Evolutionary conservation across 495 filamentous ascomycete species (phyloP).

Genomic region (Daldinia bambusicola): DNA sequence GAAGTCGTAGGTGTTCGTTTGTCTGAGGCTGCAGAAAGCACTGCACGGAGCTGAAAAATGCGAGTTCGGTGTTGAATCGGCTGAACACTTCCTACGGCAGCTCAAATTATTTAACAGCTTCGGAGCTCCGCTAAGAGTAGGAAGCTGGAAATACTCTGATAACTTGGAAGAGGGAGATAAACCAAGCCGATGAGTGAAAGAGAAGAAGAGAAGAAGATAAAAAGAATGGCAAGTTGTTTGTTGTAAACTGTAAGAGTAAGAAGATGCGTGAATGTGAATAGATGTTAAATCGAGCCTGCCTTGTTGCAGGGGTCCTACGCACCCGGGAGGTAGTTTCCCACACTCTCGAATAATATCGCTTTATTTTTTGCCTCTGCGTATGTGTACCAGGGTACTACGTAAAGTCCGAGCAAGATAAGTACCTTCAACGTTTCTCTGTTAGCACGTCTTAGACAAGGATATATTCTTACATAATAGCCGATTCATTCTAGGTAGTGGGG

Average conservation of each 20-base stretch:
- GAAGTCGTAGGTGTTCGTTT: neutral
- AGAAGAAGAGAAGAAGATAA: constrained; percentile 7
- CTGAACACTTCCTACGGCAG: neutral
- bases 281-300: constrained; percentile 31
- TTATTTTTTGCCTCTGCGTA: neutral
- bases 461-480: neutral
- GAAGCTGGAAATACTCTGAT: neutral
- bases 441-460: neutral
- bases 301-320: constrained; percentile 23
- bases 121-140: neutral
- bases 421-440: constrained; percentile 7
- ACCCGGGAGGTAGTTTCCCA: neutral
- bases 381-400: neutral
- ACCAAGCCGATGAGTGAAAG: neutral
- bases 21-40: constrained; percentile 16
- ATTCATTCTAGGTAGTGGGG: neutral
- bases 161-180: neutral
- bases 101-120: constrained; percentile 2
- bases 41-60: constrained; percentile 9
- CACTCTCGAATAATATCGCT: constrained; percentile 17
- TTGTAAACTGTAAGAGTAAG: constrained; percentile 11
- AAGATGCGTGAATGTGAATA: constrained; percentile 32
- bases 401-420: constrained; percentile 1
- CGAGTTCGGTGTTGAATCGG: constrained; percentile 10
- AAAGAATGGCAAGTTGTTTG: constrained; percentile 6